A percentile compares a stretch with the other conserved stretches of the same genome.
Evolutionary conservation across 768 basidiomycete genomes (phyloP).

Genomic region (Calvatia gigantea): DNA sequence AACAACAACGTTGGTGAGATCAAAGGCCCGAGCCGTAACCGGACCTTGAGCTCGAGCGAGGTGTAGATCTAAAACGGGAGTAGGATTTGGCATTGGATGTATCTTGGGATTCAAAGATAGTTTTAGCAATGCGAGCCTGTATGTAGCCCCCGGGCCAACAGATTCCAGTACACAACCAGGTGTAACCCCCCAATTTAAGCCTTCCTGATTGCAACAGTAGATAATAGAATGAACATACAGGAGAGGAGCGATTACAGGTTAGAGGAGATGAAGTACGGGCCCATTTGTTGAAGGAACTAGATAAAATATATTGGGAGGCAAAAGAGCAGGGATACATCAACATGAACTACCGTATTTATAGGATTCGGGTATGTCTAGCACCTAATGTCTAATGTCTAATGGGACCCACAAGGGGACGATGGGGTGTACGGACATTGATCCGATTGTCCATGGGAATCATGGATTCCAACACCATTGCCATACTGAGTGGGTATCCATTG

Average conservation of each 20-base stretch:
- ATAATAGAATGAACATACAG: constrained; percentile 50
- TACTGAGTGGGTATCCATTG: constrained; percentile 20
- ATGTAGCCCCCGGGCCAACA: constrained; percentile 18
- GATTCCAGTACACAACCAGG: constrained; percentile 53
- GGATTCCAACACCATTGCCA: no score
- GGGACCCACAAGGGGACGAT: no score
- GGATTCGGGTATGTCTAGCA: no score
- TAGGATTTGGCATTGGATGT: constrained; percentile 9
- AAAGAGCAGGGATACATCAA: no score
- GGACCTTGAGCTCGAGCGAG: background rate
- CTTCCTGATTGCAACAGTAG: constrained; percentile 41
- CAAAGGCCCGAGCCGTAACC: background rate
- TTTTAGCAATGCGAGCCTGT: constrained; percentile 16
- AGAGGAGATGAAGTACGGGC: constrained; percentile 29
- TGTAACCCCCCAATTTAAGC: constrained; percentile 52
- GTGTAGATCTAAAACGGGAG: no score
- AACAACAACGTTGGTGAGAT: background rate
- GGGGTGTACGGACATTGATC: no score
- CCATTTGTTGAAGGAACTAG: no score
- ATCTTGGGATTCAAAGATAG: constrained; percentile 23
- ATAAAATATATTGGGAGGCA: no score
- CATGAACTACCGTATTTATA: no score
- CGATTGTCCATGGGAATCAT: no score
- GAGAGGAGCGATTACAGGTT: constrained; percentile 48
- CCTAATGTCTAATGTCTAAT: no score